These are phyloP conservation scores for Bimuria novae-zelandiae DNA, from an alignment of 2,329 filamentous ascomycete genomes.

Conservation along the genomic window DNA sequence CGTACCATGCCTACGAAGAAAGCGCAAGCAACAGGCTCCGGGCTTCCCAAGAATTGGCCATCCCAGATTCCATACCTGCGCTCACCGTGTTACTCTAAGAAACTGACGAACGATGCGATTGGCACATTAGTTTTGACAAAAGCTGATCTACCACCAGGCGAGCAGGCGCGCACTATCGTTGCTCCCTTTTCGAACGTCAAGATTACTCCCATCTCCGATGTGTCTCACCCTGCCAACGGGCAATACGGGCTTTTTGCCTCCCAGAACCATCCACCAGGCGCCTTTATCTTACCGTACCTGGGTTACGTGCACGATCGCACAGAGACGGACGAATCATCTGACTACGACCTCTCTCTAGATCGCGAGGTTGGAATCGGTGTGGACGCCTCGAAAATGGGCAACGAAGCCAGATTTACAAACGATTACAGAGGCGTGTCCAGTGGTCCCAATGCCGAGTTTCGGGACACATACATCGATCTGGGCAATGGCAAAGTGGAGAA, in stretches of 20 bases:
- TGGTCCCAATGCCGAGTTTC: conserved; percentile 51
- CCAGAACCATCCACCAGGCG: conserved; percentile 49
- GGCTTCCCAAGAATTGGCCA: conserved; percentile 40
- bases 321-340: conserved; percentile 48
- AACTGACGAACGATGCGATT: conserved; percentile 27
- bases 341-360: conserved; percentile 59
- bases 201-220: conserved; percentile 48
- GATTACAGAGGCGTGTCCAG: conserved; percentile 56
- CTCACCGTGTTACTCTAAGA: conserved; percentile 39
- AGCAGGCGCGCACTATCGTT: conserved; percentile 18
- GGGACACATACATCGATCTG: conserved; percentile 47
- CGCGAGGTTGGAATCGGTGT: conserved; percentile 54
- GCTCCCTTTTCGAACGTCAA: conserved; percentile 46
- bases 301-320: conserved; percentile 54
- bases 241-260: conserved; percentile 56
- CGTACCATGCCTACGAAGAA: conserved; percentile 1
- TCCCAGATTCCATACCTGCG: conserved; percentile 30
- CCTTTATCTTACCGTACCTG: conserved; percentile 56
- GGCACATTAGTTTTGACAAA: conserved; percentile 26
- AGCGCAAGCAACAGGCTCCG: conserved; percentile 5
- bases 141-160: conserved; percentile 20
- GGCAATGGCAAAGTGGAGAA: conserved; percentile 49
- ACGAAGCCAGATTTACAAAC: conserved; percentile 59
- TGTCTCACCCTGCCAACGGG: conserved; percentile 53
- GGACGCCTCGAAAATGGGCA: conserved; percentile 55